Evolutionary conservation across 2,329 filamentous ascomycete species (phyloP).

Genomic region (Ilyonectria destructans): DNA sequence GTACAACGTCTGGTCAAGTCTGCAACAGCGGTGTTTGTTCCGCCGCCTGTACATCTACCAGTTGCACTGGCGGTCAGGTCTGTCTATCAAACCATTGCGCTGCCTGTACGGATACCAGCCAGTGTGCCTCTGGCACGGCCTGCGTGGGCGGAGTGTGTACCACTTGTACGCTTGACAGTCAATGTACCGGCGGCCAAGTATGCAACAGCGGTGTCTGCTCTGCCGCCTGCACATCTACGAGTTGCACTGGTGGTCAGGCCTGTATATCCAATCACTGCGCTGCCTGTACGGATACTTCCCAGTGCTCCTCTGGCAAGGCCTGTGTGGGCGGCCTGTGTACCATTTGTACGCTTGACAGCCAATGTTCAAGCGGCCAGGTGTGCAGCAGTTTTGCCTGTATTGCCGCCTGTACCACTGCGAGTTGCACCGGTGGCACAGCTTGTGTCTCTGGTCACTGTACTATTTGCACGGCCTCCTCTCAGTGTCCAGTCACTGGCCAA

Average conservation of each 20-base stretch:
- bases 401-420: not conserved
- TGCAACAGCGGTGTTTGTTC: not conserved
- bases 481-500: not conserved
- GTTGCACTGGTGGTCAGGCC: not conserved
- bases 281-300: not conserved
- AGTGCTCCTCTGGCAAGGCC: not conserved
- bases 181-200: constrained; percentile 2
- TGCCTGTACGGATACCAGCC: not conserved
- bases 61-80: not conserved
- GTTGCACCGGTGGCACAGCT: not conserved
- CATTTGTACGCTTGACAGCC: not conserved
- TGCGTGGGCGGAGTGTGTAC: not conserved
- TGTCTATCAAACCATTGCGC: not conserved
- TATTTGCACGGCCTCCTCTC: not conserved
- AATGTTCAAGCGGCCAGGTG: constrained; percentile 2
- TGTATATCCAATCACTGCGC: not conserved
- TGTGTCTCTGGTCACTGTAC: not conserved
- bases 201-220: constrained; percentile 3
- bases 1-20: not conserved
- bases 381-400: not conserved
- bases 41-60: not conserved
- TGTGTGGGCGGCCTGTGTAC: not conserved
- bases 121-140: not conserved
- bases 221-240: not conserved
- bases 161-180: not conserved